phyloP scores from a whole-genome alignment of 768 basidiomycete genomes.

The Sarcomyxa edulis region DNA sequence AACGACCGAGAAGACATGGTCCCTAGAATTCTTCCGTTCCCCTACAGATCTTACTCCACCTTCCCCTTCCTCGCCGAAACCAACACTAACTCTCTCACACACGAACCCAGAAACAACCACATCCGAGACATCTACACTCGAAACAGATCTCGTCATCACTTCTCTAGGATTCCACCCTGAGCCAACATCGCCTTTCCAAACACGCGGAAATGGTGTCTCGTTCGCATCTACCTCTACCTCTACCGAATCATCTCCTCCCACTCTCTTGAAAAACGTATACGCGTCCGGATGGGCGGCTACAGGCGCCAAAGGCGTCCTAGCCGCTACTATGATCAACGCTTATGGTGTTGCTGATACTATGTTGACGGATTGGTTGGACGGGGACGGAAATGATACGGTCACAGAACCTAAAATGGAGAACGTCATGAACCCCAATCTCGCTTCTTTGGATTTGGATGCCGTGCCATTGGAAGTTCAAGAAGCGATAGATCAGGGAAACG shows the following conservation, averaged over 20 bases:
- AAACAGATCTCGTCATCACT: constrained; percentile 79
- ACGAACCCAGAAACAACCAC: constrained; percentile 49
- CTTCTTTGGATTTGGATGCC: constrained; percentile 28
- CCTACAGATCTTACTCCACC: constrained; percentile 44
- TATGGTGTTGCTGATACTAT: constrained; percentile 74
- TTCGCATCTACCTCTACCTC: constrained; percentile 42
- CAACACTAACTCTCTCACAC: constrained; percentile 53
- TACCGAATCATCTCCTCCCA: too few relatives aligned
- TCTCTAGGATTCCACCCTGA: constrained; percentile 84
- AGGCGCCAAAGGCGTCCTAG: constrained; percentile 89
- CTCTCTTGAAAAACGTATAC: constrained; percentile 60
- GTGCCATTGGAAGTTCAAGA: constrained; percentile 43
- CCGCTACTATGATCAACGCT: constrained; percentile 90
- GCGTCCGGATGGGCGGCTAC: constrained; percentile 91
- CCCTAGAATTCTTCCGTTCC: constrained; percentile 76
- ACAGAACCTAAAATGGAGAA: constrained; percentile 11
- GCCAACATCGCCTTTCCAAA: constrained; percentile 52
- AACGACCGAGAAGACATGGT: constrained; percentile 64
- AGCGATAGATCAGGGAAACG: constrained; percentile 31
- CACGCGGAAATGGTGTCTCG: constrained; percentile 37
- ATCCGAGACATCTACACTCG: constrained; percentile 41
- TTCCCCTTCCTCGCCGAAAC: constrained; percentile 15
- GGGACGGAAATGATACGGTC: constrained; percentile 8
- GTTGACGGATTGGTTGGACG: constrained; percentile 43
- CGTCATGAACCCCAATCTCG: constrained; percentile 29